phyloP scores from a whole-genome alignment of 73 alveolate species.

The Tetrahymena thermophila region DNA sequence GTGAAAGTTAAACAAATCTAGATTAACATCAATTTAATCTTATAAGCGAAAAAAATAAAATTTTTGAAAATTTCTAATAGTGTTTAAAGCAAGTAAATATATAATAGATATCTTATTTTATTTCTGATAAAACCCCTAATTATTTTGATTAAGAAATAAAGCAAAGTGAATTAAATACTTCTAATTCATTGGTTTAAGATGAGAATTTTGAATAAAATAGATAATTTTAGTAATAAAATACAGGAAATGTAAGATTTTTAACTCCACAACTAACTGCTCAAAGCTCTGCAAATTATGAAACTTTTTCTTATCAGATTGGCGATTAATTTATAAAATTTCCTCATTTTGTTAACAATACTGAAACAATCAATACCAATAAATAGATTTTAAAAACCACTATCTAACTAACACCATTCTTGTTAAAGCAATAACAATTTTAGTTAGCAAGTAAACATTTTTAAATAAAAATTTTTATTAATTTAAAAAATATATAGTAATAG shows the following conservation, averaged over 20 bases:
- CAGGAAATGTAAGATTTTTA: background rate
- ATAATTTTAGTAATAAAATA: background rate
- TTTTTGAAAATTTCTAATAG: background rate
- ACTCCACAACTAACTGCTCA: background rate
- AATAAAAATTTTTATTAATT: no score
- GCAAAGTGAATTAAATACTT: background rate
- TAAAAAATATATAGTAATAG: background rate
- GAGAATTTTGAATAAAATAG: background rate
- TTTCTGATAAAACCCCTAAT: background rate
- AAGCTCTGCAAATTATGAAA: background rate
- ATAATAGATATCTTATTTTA: background rate
- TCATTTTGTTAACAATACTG: background rate
- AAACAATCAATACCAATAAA: background rate
- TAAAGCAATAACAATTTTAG: no score
- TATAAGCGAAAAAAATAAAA: no score
- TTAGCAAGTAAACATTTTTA: background rate
- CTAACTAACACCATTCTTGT: background rate
- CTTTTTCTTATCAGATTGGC: background rate
- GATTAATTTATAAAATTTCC: background rate
- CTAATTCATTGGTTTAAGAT: background rate
- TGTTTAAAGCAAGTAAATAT: background rate
- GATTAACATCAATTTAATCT: background rate
- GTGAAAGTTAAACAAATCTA: background rate
- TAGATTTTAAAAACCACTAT: background rate
- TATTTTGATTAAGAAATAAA: background rate